Evolutionary conservation across 1,284 basidiomycete genomes (phyloP), one percentile per base, ranked within the genome.

Genomic region (Cryptococcus sp.): DNA sequence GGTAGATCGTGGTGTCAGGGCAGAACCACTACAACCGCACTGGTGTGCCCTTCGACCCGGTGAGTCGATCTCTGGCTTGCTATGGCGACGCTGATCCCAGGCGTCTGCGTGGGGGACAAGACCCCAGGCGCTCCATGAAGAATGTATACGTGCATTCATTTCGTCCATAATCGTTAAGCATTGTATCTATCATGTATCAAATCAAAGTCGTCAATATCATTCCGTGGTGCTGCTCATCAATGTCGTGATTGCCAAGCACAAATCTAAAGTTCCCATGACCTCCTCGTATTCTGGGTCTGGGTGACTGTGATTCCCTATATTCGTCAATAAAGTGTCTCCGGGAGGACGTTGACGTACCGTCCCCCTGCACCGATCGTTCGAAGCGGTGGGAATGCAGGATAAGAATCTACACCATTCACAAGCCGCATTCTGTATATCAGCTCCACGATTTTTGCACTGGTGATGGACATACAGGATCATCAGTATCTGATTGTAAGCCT

Each of bases 401-500:
- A 94, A 74, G 73, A 90, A 94, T 48, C 90, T 82, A 69, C 94
- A 98, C 74, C 92, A 89, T 45, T 83, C 80, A 70, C 93, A 97
- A 19, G 90, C 89, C 82, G 69, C 67, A 46, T 70, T 68, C 62
- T 65, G 52, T 24, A 39, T 37, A 25, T 46, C 11, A 42, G 40
- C 31, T 16, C 23, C 40, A 24, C 39, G 10, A 19, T 14, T 40
- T 5, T 22, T 18, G 24, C 2, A 25, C 19, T 16, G 46, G 10
- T 32, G 14, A 22, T n/a, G 7, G n/a, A 53, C 67, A 55, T 49
- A 66, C 67, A 14, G 68, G 64, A 54, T 70, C 66, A 22, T 47
- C 32, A 47, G 46, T 37, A 24, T 37, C 28, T 34, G 18, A 40
- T n/a, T 32, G 13, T 34, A 37, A 32, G 21, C 3, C 10, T 5